Base-by-base conservation (phyloP, 1,284 basidiomycete species). In the Inonotus obliquus region DNA sequence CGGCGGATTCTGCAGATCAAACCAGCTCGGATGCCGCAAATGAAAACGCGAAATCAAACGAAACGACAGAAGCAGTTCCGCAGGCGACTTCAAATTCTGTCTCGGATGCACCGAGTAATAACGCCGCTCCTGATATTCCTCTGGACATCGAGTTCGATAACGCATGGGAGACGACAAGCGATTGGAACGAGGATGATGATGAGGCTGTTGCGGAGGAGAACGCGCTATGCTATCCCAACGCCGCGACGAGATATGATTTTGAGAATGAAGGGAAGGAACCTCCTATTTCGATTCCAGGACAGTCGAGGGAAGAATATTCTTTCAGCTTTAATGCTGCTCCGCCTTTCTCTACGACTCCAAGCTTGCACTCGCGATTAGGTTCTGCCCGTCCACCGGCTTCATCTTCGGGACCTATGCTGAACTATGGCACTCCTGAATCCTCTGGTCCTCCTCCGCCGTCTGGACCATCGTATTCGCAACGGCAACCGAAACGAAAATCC, bases 101-200 rank as follows among this genome's bases (percentile, higher is more conserved):
- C 10, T 21, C 47, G 19, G 21, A n/a, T 25, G 13, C 47, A 14
- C 2, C 2, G 7, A 5, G 7, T 25, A 7, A n/a, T 23, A 4
- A 25, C 9, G 11, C 21, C 19, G 25, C 9, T 27, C 21, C 9
- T 10, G 47, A 49, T 25, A 2, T 27, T 13, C 47, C 47, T 4
- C 76, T 93, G 61, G 91, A 94, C 67, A 87, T 94, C 56, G 92
- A 94, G 73, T 96, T 96, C 71, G 93, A 96, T 69, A 93, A 94
- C 67, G 86, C 91, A 66, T 96, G 94, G 94, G 94, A 96, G 72
- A 83, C 86, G 45, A 88, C 86, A 45, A 91, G 90, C 69, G 91
- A 94, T 72, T 89, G 92, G 82, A 92, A 91, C 69, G 90, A 92
- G 69, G 92, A 95, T 66, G 92, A 94, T 67, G 85, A 87, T 2